Evolutionary conservation across 176 grass and related monocot genomes (phyloP).

Genomic region (Zoysia pacifica): DNA sequence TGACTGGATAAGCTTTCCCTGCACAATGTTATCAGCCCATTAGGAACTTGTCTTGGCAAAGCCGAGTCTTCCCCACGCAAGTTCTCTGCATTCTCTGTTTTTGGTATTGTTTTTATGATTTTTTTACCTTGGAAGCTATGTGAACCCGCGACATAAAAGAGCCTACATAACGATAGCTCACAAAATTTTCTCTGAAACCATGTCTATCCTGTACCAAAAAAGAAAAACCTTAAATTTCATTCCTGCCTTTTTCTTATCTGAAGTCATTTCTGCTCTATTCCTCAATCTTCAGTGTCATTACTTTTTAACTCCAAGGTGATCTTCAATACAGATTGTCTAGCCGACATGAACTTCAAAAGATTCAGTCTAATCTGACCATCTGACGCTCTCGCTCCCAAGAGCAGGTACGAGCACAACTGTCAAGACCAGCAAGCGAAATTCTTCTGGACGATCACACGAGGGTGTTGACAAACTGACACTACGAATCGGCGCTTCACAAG

Average conservation of each 20-base stretch:
- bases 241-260: background rate
- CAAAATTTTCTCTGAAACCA: no score
- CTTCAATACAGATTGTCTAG: background rate
- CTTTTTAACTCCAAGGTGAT: background rate
- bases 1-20: background rate
- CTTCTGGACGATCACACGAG: background rate
- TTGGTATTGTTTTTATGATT: no score
- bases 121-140: no score
- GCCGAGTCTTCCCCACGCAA: no score
- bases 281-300: background rate
- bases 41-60: background rate
- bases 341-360: background rate
- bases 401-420: background rate
- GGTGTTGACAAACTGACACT: background rate
- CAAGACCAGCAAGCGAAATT: background rate
- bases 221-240: no score
- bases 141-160: no score
- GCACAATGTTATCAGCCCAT: background rate
- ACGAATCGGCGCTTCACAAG: slow-evolving; percentile 27
- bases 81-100: no score
- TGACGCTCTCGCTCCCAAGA: background rate
- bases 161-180: no score
- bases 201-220: no score
- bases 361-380: background rate
- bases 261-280: background rate